Evolutionary conservation across 805 yeast species (phyloP), one percentile per base, ranked within the genome.

Genomic region (Candida ponderosae): DNA sequence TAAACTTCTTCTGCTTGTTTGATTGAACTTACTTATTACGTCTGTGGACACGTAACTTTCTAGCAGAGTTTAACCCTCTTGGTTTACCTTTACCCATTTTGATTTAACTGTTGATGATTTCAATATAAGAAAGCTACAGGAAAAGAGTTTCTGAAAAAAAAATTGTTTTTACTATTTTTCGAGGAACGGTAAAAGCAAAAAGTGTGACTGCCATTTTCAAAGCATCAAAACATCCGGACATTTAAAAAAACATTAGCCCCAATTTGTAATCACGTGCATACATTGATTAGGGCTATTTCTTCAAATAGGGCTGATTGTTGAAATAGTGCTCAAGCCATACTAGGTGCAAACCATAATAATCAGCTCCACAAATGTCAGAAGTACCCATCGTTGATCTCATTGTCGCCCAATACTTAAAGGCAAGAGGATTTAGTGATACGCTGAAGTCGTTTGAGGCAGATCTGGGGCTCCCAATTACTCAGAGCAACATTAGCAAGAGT

Each of bases 31-130:
- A 67, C 74, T 93, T 93, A 84, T 89, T 89, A 75, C 97, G 90
- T 76, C 99, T 89, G 89, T 86, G 94, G 73, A 82, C 88, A 83
- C 98, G 89, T 75, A 93, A 85, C 81, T 93, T 93, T 84, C 99
- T 87, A 68, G 99, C 99, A 70, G 98, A 83, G 87, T 93, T 90
- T 73, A 93, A 78, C 72, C 99, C 99, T 86, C 98, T 87, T 82
- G 98, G 98, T 79, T 89, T 89, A 76, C 96, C 97, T 76, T 84
- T 88, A 79, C 97, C 97, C 97, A 90, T 90, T 66, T 68, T 85
- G 72, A 51, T 34, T 50, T 45, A 40, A 34, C 44, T 44, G 45
- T 45, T 53, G 40, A 35, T 46, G 38, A 36, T 40, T 29, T 40
- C 35, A 31, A 34, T 18, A 24, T 29, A 28, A 34, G 32, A 35